Percentiles rank a stretch among this genome's conserved stretches.
These are phyloP conservation scores for Saururus chinensis DNA, from an alignment of 164 flowering plant species.

Conservation along the genomic window DNA sequence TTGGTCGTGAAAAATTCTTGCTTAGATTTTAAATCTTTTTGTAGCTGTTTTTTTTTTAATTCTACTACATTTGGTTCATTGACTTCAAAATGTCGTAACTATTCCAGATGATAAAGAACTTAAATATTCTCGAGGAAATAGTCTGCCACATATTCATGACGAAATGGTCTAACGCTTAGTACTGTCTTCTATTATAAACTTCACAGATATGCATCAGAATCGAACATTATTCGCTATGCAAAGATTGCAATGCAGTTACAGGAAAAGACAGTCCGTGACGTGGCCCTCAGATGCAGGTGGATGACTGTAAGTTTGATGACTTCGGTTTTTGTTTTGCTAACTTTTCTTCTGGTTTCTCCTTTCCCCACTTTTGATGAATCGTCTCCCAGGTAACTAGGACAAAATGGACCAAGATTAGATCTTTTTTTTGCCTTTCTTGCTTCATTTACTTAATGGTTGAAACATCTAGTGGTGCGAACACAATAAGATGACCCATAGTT, in stretches of 20 bases:
- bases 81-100: background rate
- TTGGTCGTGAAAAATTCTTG: too few relatives aligned
- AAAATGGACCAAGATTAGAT: background rate
- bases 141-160: background rate
- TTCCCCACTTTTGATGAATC: background rate
- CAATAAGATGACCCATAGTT: too few relatives aligned
- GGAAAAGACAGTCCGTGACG: conserved; percentile 59
- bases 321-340: background rate
- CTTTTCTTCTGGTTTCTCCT: background rate
- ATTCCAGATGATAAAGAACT: background rate
- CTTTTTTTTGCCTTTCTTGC: background rate
- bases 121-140: background rate
- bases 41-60: too few relatives aligned
- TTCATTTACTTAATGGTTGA: background rate
- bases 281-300: conserved; percentile 66
- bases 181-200: background rate
- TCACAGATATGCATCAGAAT: conserved; percentile 44
- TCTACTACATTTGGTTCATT: too few relatives aligned
- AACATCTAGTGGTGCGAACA: background rate
- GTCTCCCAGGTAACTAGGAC: background rate
- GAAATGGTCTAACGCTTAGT: background rate
- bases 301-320: conserved; percentile 42
- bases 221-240: conserved; percentile 36
- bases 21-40: too few relatives aligned
- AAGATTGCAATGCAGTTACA: conserved; percentile 48